Percentiles rank a stretch among this genome's conserved stretches.
phyloP scores from a whole-genome alignment of 306 rosid species.

The Oxytropis ochrocephala region DNA sequence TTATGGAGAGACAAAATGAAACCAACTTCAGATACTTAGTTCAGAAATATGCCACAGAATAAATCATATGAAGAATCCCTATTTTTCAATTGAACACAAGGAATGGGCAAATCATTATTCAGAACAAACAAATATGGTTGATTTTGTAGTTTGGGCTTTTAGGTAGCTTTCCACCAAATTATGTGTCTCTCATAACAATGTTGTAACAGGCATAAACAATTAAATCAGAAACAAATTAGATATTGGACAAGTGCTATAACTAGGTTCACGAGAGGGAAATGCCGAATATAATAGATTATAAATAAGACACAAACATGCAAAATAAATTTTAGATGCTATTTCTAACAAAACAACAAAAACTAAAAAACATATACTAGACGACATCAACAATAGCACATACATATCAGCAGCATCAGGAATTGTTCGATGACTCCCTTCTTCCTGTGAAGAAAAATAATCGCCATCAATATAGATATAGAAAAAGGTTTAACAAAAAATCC shows the following conservation, averaged over 20 bases:
- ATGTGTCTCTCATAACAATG: not conserved
- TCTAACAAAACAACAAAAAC: not conserved
- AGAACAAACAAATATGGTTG: not conserved
- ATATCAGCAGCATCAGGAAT: conserved; percentile 36
- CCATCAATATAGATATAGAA: conserved; percentile 10
- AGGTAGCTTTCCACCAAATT: not conserved
- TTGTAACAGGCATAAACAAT: not conserved
- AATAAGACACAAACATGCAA: not conserved
- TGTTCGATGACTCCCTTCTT: conserved; percentile 30
- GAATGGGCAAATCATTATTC: not conserved
- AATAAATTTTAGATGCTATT: not conserved
- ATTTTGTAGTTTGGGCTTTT: not conserved
- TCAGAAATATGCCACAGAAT: not conserved
- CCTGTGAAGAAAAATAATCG: conserved; percentile 41
- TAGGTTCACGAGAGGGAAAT: not conserved
- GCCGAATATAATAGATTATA: not conserved
- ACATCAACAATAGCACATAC: conserved; percentile 40
- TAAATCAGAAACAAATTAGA: not conserved
- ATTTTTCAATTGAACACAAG: not conserved
- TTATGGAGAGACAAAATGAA: not conserved
- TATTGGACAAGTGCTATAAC: not conserved
- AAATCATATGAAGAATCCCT: not conserved
- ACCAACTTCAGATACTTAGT: not conserved
- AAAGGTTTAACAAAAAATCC: not conserved
- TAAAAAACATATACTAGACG: not conserved